Conservation (phyloP, 306 rosid species). For the Medicago arabica region DNA sequence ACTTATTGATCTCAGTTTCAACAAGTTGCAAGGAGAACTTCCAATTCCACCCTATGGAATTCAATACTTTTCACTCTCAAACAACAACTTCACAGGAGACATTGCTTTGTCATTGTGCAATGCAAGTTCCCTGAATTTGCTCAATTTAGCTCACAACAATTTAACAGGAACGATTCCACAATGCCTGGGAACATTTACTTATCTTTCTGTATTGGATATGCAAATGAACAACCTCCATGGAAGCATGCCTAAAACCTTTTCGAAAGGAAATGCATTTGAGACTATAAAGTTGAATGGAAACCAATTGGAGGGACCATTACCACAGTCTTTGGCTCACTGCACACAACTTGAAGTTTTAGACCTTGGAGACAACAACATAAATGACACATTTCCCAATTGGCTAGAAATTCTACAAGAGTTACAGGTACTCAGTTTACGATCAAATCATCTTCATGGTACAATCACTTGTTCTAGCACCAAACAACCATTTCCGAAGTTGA, state of each 20-base stretch:
- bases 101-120: neutral
- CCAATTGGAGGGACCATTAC: neutral
- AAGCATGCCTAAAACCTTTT: conserved; percentile 1
- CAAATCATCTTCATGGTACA: neutral
- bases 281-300: conserved; percentile 43
- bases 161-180: conserved; percentile 8
- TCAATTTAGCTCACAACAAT: neutral
- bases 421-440: neutral
- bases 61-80: neutral
- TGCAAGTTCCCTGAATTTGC: neutral
- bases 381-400: neutral
- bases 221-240: conserved; percentile 46
- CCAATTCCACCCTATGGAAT: neutral
- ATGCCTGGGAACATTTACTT: neutral
- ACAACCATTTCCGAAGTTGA: neutral
- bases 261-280: neutral
- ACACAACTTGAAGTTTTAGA: neutral
- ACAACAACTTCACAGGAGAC: neutral
- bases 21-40: neutral
- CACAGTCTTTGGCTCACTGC: neutral
- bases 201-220: conserved; percentile 36
- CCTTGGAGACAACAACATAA: neutral
- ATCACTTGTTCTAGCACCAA: neutral
- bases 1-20: neutral
- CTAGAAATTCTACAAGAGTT: neutral